Evolutionary conservation across 2,329 filamentous ascomycete species (phyloP).

Genomic region (Orbilia javanica): DNA sequence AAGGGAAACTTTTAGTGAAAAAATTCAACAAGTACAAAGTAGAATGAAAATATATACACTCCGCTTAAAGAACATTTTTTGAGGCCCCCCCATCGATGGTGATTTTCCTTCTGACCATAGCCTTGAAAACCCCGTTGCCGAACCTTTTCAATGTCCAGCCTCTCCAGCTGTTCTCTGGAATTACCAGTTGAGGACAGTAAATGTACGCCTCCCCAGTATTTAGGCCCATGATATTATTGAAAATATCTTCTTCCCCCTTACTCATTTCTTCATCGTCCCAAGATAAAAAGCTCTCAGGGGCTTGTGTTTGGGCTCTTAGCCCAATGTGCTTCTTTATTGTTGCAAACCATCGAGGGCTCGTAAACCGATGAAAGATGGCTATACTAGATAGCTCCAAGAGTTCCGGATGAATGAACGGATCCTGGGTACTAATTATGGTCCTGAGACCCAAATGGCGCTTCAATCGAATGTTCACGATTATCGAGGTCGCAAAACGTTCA

Average conservation of each 20-base stretch:
- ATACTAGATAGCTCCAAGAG: slow-evolving; percentile 79
- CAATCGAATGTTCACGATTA: slow-evolving; percentile 76
- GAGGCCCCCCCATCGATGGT: slow-evolving; percentile 37
- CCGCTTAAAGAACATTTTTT: slow-evolving; percentile 15
- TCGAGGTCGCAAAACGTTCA: slow-evolving; percentile 71
- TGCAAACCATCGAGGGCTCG: slow-evolving; percentile 74
- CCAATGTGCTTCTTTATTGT: slow-evolving; percentile 64
- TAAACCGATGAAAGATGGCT: slow-evolving; percentile 79
- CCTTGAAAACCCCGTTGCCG: slow-evolving; percentile 20
- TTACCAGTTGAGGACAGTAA: slow-evolving; percentile 20
- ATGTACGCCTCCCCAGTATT: slow-evolving; percentile 6
- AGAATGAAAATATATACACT: background rate
- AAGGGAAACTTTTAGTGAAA: no score
- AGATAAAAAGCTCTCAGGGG: background rate
- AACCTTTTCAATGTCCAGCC: background rate
- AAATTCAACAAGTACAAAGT: background rate
- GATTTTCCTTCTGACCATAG: slow-evolving; percentile 5
- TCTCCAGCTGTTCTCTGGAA: background rate
- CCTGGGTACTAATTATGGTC: slow-evolving; percentile 80
- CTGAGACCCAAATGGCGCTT: slow-evolving; percentile 78
- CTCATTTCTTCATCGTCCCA: background rate
- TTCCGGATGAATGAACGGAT: slow-evolving; percentile 77
- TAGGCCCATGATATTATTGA: background rate
- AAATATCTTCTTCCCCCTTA: background rate
- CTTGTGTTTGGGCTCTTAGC: background rate